Conservation (phyloP, 257 asterid species). For the Gardenia jasminoides region DNA sequence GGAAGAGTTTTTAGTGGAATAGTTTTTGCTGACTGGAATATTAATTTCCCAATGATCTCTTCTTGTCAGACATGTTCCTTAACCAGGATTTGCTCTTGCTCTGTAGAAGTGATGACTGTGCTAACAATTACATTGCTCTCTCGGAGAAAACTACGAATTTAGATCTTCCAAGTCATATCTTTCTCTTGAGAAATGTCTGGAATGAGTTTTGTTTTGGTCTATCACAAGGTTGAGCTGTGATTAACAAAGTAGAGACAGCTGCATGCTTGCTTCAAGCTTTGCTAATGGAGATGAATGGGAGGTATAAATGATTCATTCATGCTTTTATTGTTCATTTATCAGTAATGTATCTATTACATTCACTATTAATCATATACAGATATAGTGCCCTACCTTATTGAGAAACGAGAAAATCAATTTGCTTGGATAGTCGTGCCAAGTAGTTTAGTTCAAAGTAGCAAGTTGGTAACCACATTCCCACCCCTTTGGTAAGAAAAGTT, state of each 20-base stretch:
- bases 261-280: not conserved
- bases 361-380: not conserved
- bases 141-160: not conserved
- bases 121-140: not conserved
- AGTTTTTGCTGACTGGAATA: not conserved
- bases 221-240: not conserved
- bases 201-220: not conserved
- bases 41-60: not conserved
- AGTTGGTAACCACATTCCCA: not conserved
- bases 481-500: not conserved
- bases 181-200: not conserved
- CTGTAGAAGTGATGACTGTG: not conserved
- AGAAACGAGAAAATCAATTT: not conserved
- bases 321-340: not conserved
- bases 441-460: not conserved
- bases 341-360: not conserved
- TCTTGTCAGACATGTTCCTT: not conserved
- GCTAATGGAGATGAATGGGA: not conserved
- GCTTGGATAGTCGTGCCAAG: not conserved
- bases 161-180: not conserved
- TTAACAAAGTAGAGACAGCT: not conserved
- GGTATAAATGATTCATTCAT: not conserved
- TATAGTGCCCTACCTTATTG: not conserved
- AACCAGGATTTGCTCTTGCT: not conserved
- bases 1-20: constrained; percentile 38